phyloP scores from a whole-genome alignment of 1,284 basidiomycete genomes.

The Cystobasidium sp. region DNA sequence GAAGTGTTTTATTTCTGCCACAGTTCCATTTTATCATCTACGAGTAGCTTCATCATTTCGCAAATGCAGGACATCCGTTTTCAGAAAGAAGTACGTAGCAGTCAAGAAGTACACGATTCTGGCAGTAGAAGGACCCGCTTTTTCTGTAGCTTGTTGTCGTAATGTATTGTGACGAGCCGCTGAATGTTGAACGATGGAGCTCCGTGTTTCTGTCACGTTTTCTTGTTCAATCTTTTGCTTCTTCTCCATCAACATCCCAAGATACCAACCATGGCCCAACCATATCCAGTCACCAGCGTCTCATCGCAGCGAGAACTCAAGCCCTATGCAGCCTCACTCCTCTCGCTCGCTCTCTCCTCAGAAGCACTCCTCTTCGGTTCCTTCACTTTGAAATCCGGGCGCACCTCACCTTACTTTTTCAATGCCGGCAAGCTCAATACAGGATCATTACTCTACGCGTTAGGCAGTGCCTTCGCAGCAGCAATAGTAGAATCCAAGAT shows the following conservation, averaged over 20 bases:
- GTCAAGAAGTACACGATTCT: too few relatives aligned
- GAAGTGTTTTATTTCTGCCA: neutral
- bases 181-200: neutral
- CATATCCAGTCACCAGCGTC: slow-evolving; percentile 27
- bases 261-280: slow-evolving; percentile 22
- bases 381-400: slow-evolving; percentile 91
- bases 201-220: too few relatives aligned
- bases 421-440: slow-evolving; percentile 88
- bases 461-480: slow-evolving; percentile 83
- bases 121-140: too few relatives aligned
- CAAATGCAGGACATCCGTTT: too few relatives aligned
- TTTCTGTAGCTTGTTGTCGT: too few relatives aligned
- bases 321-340: slow-evolving; percentile 42
- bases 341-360: slow-evolving; percentile 50
- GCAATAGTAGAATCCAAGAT: slow-evolving; percentile 71
- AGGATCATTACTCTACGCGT: slow-evolving; percentile 75
- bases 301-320: slow-evolving; percentile 26
- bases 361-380: slow-evolving; percentile 78
- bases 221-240: slow-evolving; percentile 8
- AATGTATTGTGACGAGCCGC: neutral
- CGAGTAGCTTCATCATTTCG: too few relatives aligned
- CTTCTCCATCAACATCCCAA: neutral
- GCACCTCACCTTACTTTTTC: slow-evolving; percentile 94
- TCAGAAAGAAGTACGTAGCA: too few relatives aligned
- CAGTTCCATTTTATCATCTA: neutral